These are phyloP conservation scores for Saccharum hybrid DNA, from an alignment of 202 grass and related monocot genomes.

Conservation along the genomic window DNA sequence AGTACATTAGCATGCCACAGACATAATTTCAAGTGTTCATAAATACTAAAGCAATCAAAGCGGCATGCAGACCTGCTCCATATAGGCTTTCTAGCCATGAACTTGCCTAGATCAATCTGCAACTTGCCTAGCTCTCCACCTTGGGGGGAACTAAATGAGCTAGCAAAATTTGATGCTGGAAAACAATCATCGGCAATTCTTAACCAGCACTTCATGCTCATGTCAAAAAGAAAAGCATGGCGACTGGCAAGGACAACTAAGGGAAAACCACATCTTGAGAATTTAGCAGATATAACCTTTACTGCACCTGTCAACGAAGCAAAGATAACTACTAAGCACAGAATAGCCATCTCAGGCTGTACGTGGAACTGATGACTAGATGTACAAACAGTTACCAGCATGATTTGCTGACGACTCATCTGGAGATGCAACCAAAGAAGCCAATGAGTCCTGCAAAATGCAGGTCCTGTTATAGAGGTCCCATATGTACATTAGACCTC, in stretches of 20 bases:
- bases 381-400: constrained; percentile 62
- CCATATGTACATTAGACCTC: constrained; percentile 84
- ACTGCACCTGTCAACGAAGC: constrained; percentile 67
- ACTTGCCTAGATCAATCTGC: constrained; percentile 84
- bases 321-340: constrained; percentile 34
- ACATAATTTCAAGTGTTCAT: constrained; percentile 8
- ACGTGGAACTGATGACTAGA: constrained; percentile 22
- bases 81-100: constrained; percentile 76
- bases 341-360: background rate
- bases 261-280: constrained; percentile 87
- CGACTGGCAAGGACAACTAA: constrained; percentile 78
- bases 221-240: constrained; percentile 87
- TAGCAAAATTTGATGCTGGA: constrained; percentile 85
- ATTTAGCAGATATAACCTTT: constrained; percentile 87
- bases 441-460: constrained; percentile 85
- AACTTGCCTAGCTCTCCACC: constrained; percentile 84
- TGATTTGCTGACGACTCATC: constrained; percentile 65
- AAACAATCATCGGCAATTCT: constrained; percentile 93
- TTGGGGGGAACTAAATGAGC: constrained; percentile 74
- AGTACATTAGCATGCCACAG: constrained; percentile 1
- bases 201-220: constrained; percentile 90
- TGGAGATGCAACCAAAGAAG: constrained; percentile 64
- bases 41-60: constrained; percentile 30
- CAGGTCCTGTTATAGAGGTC: constrained; percentile 78
- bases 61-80: constrained; percentile 74